Conservation (phyloP, 2,329 filamentous ascomycete species). For the Endocalyx cinctus region DNA sequence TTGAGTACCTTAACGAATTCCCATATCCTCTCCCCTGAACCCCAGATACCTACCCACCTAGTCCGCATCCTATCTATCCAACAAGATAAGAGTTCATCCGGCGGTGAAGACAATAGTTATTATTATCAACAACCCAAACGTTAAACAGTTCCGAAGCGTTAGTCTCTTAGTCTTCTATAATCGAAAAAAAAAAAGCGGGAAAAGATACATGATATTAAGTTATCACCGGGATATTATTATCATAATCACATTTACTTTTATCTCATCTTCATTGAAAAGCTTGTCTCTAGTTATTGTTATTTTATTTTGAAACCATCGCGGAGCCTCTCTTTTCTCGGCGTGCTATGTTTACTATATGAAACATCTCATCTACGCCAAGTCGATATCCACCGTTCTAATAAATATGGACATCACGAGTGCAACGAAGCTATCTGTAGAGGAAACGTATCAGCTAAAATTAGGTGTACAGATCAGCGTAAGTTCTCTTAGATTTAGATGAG, state of each 20-base stretch:
- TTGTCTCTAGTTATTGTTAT: neutral
- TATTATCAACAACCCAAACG: no score
- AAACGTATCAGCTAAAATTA: neutral
- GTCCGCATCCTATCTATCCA: no score
- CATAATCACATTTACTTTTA: neutral
- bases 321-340: neutral
- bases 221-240: neutral
- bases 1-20: no score
- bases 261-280: neutral
- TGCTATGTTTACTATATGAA: neutral
- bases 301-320: neutral
- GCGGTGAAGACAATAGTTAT: no score
- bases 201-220: neutral
- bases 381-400: neutral
- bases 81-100: no score
- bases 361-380: neutral
- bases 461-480: neutral
- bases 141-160: no score
- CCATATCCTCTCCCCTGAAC: no score
- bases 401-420: neutral
- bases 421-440: neutral
- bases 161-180: no score
- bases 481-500: no score
- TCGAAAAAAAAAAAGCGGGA: neutral
- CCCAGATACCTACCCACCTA: no score